Percentiles rank a stretch among this genome's conserved stretches.
These are phyloP conservation scores for Rhododendron henanense DNA, from an alignment of 148 eudicot genomes.

Conservation along the genomic window DNA sequence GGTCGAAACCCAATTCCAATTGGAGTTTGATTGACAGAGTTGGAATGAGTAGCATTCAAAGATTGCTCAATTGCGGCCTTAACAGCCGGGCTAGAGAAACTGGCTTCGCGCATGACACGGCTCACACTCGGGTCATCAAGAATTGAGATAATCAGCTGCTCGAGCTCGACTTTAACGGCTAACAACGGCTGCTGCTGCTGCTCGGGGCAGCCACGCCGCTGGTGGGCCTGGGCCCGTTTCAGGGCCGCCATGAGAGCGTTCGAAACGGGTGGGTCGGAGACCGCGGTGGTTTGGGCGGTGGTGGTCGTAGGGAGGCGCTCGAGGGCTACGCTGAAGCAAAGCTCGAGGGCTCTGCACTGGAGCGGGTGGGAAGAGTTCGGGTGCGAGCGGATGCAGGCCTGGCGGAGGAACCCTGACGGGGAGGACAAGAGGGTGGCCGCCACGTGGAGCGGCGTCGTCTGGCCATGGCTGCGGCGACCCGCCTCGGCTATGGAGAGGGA, in stretches of 20 bases:
- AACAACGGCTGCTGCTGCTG: conserved; percentile 89
- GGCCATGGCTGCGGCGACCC: conserved; percentile 75
- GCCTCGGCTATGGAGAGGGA: conserved; percentile 88
- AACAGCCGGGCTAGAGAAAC: conserved; percentile 88
- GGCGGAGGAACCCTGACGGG: conserved; percentile 63
- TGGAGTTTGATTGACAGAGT: conserved; percentile 13
- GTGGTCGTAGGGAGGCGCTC: conserved; percentile 55
- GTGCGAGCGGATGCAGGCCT: conserved; percentile 88
- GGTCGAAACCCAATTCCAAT: conserved; percentile 41
- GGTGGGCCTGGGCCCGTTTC: conserved; percentile 91
- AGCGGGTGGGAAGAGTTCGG: conserved; percentile 93
- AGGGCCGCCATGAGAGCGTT: conserved; percentile 90
- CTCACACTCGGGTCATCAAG: conserved; percentile 95
- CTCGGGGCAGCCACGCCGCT: conserved; percentile 88
- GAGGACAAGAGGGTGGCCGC: conserved; percentile 76
- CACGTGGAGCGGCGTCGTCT: conserved; percentile 91
- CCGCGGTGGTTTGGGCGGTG: conserved; percentile 28
- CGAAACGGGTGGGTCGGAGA: conserved; percentile 69
- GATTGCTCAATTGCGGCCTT: conserved; percentile 76
- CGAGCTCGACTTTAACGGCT: conserved; percentile 90
- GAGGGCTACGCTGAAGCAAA: conserved; percentile 87
- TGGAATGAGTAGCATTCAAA: conserved; percentile 16
- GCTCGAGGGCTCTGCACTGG: conserved; percentile 91
- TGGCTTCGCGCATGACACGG: conserved; percentile 88
- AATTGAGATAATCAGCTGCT: conserved; percentile 75